Conservation (phyloP, 495 filamentous ascomycete species). For the Viridothelium virens region DNA sequence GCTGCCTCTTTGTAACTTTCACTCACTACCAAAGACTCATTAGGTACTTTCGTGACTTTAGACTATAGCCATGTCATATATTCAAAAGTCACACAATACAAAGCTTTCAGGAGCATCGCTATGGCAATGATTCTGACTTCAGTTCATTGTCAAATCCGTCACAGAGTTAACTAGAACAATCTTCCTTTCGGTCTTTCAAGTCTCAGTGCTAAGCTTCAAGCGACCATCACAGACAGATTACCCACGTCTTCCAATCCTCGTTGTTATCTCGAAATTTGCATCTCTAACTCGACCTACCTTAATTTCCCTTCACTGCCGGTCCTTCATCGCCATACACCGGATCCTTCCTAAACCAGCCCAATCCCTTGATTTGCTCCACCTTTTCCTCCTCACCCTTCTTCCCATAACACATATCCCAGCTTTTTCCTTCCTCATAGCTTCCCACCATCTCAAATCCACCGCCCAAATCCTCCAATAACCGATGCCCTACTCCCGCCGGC, state of each 20-base stretch:
- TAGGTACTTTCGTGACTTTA: too few species aligned
- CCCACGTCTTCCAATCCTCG: background rate
- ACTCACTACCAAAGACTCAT: too few species aligned
- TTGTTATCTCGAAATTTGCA: background rate
- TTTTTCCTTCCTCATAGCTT: conserved; percentile 49
- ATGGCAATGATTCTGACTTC: too few species aligned
- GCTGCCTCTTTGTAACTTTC: too few species aligned
- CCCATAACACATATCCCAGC: conserved; percentile 68
- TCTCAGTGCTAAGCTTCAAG: too few species aligned
- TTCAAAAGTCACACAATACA: too few species aligned
- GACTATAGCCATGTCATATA: too few species aligned
- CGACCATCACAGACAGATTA: background rate
- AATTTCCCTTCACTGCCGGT: conserved; percentile 21
- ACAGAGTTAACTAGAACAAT: too few species aligned
- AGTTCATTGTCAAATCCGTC: too few species aligned
- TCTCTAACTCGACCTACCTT: background rate
- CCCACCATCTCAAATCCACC: conserved; percentile 58
- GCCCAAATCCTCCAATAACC: conserved; percentile 50
- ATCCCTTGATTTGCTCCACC: conserved; percentile 22
- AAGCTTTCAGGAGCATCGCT: too few species aligned
- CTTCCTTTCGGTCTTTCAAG: too few species aligned
- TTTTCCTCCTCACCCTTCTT: conserved; percentile 28
- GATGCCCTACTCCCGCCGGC: conserved; percentile 58
- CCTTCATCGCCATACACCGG: conserved; percentile 28
- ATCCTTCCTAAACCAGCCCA: conserved; percentile 29